Evolutionary conservation across 2,329 filamentous ascomycete genomes (phyloP).

Genomic region (Fusarium sp.): DNA sequence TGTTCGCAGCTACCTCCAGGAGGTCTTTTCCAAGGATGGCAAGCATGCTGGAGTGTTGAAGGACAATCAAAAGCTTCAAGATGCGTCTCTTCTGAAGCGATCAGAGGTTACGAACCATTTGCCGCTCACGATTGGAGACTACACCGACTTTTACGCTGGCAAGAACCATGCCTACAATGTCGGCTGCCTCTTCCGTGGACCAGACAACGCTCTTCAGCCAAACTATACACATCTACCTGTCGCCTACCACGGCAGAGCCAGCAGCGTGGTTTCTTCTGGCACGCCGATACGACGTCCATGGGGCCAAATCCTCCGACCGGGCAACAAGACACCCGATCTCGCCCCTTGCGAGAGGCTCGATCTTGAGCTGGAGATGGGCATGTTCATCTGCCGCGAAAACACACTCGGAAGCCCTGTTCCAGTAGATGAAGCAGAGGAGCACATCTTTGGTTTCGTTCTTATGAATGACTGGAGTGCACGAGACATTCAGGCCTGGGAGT

Average conservation of each 20-base stretch:
- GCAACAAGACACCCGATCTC: constrained; percentile 62
- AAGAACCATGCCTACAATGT: constrained; percentile 79
- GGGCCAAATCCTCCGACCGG: constrained; percentile 72
- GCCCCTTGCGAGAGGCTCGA: constrained; percentile 73
- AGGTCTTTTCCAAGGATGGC: constrained; percentile 67
- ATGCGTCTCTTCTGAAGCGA: constrained; percentile 42
- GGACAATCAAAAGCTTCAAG: constrained; percentile 48
- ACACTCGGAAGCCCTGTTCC: constrained; percentile 73
- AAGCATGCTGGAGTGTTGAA: constrained; percentile 47
- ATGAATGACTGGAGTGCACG: constrained; percentile 73
- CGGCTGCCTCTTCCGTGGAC: constrained; percentile 78
- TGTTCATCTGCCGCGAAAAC: constrained; percentile 76
- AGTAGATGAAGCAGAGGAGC: constrained; percentile 73
- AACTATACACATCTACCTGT: constrained; percentile 86
- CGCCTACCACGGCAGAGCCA: constrained; percentile 83
- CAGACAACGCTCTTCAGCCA: constrained; percentile 78
- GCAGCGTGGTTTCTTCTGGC: constrained; percentile 78
- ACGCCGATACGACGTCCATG: constrained; percentile 78
- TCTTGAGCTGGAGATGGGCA: constrained; percentile 82
- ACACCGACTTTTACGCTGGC: constrained; percentile 87
- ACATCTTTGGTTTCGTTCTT: constrained; percentile 76
- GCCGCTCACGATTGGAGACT: constrained; percentile 82
- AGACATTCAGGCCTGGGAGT: constrained; percentile 71
- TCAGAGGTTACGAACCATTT: constrained; percentile 72
- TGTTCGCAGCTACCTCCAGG: constrained; percentile 76